phyloP scores from a whole-genome alignment of 1,284 basidiomycete genomes.

The Irpex sp. region DNA sequence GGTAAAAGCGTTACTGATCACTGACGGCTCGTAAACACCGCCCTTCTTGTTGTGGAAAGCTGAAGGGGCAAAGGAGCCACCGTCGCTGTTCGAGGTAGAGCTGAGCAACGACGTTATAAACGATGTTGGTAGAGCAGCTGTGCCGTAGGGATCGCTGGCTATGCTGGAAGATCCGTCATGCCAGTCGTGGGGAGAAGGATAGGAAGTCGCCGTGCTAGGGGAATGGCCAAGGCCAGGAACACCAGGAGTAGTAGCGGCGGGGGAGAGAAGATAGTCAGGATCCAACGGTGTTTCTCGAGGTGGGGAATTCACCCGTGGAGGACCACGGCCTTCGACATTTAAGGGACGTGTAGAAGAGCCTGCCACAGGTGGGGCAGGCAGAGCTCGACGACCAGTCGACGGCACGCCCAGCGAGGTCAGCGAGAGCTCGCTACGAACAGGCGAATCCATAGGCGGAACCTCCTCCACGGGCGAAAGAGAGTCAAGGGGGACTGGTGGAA shows the following conservation, averaged over 20 bases:
- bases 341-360: background rate
- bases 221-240: slow-evolving; percentile 1
- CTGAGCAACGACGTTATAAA: slow-evolving; percentile 57
- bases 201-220: background rate
- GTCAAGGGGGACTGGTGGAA: slow-evolving; percentile 34
- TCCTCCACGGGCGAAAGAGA: slow-evolving; percentile 27
- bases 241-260: background rate
- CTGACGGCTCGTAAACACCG: slow-evolving; percentile 20
- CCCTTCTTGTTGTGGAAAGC: slow-evolving; percentile 35
- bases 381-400: slow-evolving; percentile 4
- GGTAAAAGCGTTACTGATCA: slow-evolving; percentile 14
- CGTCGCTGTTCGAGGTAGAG: slow-evolving; percentile 7
- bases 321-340: slow-evolving; percentile 1
- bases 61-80: slow-evolving; percentile 5
- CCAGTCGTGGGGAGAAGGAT: slow-evolving; percentile 44
- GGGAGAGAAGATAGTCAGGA: background rate
- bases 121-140: slow-evolving; percentile 53
- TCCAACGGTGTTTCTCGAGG: background rate
- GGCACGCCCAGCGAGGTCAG: slow-evolving; percentile 5
- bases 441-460: slow-evolving; percentile 14
- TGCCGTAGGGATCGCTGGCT: slow-evolving; percentile 51
- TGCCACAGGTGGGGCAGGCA: slow-evolving; percentile 6
- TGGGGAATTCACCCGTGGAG: background rate
- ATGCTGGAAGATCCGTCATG: slow-evolving; percentile 60
- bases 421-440: slow-evolving; percentile 1